Evolutionary conservation across 495 filamentous ascomycete genomes (phyloP).

Genomic region (Aspergillus nanangensis): DNA sequence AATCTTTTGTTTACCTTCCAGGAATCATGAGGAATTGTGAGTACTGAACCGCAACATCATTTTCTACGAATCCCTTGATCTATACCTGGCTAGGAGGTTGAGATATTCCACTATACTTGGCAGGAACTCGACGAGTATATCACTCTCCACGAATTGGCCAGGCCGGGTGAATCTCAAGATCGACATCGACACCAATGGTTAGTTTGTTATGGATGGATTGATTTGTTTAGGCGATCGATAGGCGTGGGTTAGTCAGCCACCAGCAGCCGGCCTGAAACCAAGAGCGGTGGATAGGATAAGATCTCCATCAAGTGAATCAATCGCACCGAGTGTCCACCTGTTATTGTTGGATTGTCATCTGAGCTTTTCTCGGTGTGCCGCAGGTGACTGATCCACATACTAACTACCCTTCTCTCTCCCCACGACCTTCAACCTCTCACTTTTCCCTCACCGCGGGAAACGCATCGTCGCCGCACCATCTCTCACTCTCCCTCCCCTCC

Average conservation of each 20-base stretch:
- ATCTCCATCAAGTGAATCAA: too few species aligned
- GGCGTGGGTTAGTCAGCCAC: conserved; percentile 19
- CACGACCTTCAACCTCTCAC: neutral
- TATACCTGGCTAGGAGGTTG: too few species aligned
- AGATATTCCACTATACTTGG: too few species aligned
- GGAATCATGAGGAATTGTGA: too few species aligned
- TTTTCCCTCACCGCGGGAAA: neutral
- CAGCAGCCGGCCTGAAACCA: conserved; percentile 15
- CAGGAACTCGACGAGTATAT: too few species aligned
- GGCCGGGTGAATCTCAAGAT: neutral
- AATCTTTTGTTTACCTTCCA: too few species aligned
- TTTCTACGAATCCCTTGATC: too few species aligned
- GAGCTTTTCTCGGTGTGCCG: neutral
- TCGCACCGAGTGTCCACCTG: neutral
- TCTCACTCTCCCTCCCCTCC: conserved; percentile 5
- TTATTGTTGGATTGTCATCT: neutral
- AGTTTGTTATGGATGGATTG: too few species aligned
- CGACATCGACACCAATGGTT: too few species aligned
- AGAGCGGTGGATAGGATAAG: conserved; percentile 7
- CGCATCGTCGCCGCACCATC: neutral
- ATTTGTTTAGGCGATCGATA: neutral
- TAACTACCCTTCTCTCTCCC: neutral
- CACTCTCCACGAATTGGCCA: too few species aligned
- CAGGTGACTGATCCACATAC: neutral
- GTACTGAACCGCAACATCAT: too few species aligned